Conservation (phyloP, 2,329 filamentous ascomycete genomes). For the Phialophora verrucosa region DNA sequence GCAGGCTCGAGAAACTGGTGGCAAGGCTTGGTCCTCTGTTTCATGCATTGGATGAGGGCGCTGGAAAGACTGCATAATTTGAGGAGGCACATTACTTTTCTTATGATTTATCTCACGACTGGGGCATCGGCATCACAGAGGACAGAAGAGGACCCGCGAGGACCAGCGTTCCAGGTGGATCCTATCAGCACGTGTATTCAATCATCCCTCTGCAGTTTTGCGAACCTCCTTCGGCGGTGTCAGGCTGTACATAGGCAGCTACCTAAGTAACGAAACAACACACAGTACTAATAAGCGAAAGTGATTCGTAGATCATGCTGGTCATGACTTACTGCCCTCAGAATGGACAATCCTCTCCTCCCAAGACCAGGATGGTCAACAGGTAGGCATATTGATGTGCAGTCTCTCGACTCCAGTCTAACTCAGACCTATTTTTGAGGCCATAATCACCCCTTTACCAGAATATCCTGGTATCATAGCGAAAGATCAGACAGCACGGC, state of each 20-base stretch:
- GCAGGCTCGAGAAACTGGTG: not conserved
- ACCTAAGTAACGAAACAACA: not conserved
- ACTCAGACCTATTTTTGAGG: not conserved
- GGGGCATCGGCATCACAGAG: not conserved
- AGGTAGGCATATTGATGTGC: not conserved
- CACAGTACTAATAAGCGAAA: not conserved
- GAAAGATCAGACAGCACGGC: not conserved
- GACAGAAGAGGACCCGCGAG: not conserved
- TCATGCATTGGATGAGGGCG: not conserved
- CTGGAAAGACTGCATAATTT: not conserved
- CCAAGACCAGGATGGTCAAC: not conserved
- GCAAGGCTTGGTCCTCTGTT: not conserved
- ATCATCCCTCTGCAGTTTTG: not conserved
- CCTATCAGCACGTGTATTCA: not conserved
- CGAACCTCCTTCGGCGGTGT: not conserved
- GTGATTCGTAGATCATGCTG: not conserved
- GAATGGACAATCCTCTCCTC: not conserved
- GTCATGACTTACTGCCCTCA: not conserved
- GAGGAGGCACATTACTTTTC: not conserved
- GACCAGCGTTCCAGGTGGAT: not conserved
- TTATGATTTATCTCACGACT: not conserved
- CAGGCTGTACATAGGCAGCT: not conserved
- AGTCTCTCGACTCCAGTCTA: not conserved
- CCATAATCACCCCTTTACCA: not conserved
- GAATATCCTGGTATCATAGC: not conserved